Evolutionary conservation across 2,329 filamentous ascomycete genomes (phyloP), one percentile per base, ranked within the genome.

Genomic region (Aureobasidium sp.): DNA sequence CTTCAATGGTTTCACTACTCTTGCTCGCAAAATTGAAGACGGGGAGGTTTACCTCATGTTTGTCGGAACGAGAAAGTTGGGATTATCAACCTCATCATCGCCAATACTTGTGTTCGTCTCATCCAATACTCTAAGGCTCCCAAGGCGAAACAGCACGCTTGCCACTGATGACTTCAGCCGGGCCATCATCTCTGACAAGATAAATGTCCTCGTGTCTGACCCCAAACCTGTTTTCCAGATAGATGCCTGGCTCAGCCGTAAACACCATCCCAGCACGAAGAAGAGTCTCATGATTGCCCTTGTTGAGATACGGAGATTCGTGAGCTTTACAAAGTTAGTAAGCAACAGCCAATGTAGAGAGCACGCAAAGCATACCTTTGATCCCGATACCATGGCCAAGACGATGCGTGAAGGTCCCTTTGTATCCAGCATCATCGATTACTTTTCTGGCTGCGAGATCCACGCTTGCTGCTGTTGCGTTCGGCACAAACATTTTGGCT

Each of bases 341-440:
- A 41, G 11, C 3, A 11, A 31, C 2, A 45, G 29, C 5, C 11
- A 15, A n/a, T 31, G 14, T 20, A n/a, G 8, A 2, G 2, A 5
- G 1, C 15, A 17, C 20, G 6, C 29, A n/a, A 12, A 20, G n/a
- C 49, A 44, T 53, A 57, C 45, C 49, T 72, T 87, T 87, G 68
- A 87, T 86, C 0, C 84, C 85, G 52, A 87, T 86, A 1, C 84
- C 82, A 66, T 87, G 85, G 0, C 84, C 84, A 0, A 87, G 74
- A 1, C 84, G 78, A 66, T 87, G 84, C 1, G 84, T 87, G 65
- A 87, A 87, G 0, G 76, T 77, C 22, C 79, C 73, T 0, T 81
- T 83, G 63, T 87, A 87, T 0, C 84, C 84, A 0, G 82, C 84
- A 12, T 79, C 70, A 14, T 80, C 77, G 55, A 87, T 87, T 22